Conservation (phyloP, 2,329 filamentous ascomycete species). For the Monosporascus ibericus region DNA sequence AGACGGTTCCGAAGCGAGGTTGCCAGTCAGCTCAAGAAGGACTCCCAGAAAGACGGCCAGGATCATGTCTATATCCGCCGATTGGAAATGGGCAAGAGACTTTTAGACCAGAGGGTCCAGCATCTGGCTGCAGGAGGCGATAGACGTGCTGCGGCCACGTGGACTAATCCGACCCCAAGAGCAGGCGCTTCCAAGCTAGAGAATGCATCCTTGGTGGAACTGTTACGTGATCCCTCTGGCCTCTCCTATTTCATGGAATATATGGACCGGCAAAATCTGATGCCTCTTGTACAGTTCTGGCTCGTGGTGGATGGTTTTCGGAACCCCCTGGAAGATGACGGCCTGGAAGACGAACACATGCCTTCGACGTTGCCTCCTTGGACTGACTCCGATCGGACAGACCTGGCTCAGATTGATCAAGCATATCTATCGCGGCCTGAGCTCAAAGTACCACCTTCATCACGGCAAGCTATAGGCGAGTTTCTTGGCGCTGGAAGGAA, state of each 20-base stretch:
- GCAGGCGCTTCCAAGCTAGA: slow-evolving; percentile 58
- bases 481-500: slow-evolving; percentile 74
- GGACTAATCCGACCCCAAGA: slow-evolving; percentile 21
- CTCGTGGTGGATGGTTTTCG: slow-evolving; percentile 95
- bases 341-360: slow-evolving; percentile 61
- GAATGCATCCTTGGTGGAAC: slow-evolving; percentile 70
- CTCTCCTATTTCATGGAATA: slow-evolving; percentile 99
- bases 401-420: slow-evolving; percentile 87
- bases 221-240: slow-evolving; percentile 84
- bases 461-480: slow-evolving; percentile 62
- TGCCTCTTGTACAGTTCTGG: slow-evolving; percentile 95
- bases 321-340: slow-evolving; percentile 81
- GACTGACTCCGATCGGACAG: slow-evolving; percentile 77
- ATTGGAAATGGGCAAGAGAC: slow-evolving; percentile 83
- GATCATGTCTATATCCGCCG: slow-evolving; percentile 84
- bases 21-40: slow-evolving; percentile 82
- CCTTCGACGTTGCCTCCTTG: slow-evolving; percentile 61
- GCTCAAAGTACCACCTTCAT: slow-evolving; percentile 66
- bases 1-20: slow-evolving; percentile 88
- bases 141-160: slow-evolving; percentile 28
- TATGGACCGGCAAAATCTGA: slow-evolving; percentile 85
- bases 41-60: slow-evolving; percentile 69
- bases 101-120: slow-evolving; percentile 84
- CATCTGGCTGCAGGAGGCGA: slow-evolving; percentile 67
- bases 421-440: slow-evolving; percentile 80